Evolutionary conservation across 805 yeast species (phyloP), one percentile per base, ranked within the genome.

Genomic region (Helenozyma baotianmanensis): DNA sequence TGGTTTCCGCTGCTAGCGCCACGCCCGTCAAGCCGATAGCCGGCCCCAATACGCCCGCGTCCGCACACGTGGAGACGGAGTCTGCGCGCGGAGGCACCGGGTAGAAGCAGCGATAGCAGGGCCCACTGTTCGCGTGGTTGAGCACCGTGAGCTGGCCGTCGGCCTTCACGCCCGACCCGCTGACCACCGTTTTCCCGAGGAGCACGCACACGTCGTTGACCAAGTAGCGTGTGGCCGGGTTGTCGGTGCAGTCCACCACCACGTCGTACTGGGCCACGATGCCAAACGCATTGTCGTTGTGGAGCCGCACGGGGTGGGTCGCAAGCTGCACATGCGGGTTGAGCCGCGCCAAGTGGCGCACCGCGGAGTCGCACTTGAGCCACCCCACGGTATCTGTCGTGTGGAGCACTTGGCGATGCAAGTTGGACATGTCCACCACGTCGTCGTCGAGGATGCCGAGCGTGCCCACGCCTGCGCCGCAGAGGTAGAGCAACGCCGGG

Each of bases 1-100:
- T 70, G 0, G 95, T 70, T 50, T 92, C 98, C 14, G 82, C 60
- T 0, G 96, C 95, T 83, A 92, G 90, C 68, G 84, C 70, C 0
- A 78, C 68, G 8, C 98, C 99, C 53, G 90, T 76, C 1, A 87
- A 48, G 0, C 98, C 99, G 35, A 92, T 94, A n/a, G 89, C 92
- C 0, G 97, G 95, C 0, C 98, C 98, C 16, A 92, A 57, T 1
- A 90, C 94, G 4, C 97, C 97, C 3, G 95, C 95, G 57, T 88
- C 97, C 10, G 84, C 76, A 49, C 99, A 92, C 0, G 94, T 74
- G 0, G 87, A 74, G 1, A 89, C 87, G 2, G 83, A 68, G 38
- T 76, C 80, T 1, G 96, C 84, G 1, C 89, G 78, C 0, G 98
- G 97, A 0, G 97, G 96, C 6, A 63, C 63, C 0, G 98, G 97